Base-by-base conservation (phyloP, 2,329 filamentous ascomycete genomes). In the Thermoascus crustaceus region DNA sequence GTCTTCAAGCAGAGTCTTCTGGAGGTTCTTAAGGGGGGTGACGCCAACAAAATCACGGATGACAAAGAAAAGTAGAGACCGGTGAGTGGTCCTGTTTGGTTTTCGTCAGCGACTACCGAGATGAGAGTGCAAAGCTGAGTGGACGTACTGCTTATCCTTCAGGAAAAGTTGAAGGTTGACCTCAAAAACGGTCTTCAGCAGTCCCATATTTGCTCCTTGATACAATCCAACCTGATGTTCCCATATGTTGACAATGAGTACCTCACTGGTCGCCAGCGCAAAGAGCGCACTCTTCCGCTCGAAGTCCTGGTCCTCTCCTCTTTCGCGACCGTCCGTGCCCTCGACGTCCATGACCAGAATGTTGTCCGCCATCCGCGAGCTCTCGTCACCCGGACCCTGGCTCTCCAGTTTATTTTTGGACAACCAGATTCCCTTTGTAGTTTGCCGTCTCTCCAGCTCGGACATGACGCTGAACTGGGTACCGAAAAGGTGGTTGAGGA, bases 341-440 rank as follows among this genome's bases (percentile, higher is more conserved):
- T 98, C 91, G 27, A 98, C 91, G 57, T 98, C 91, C 91, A 98
- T 98, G 50, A 98, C 91, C 44, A 98, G 71, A 52, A 98, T 95
- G 63, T 98, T 98, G 53, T 94, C 86, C 36, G 89, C 88, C 87
- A 96, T 95, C 45, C 69, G 70, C 46, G 66, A 65, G 32, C 61
- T 64, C 37, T 65, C 69, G 34, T 38, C 41, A 4, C 48, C 41
- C 13, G 38, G 41, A 21, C 14, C 52, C 45, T 38, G 67, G 60
- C 45, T 64, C 62, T 34, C 67, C 63, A 48, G 73, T 72, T 94
- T 94, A 66, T 96, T 96, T 70, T 94, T 94, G 46, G 88, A 94
- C 82, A 98, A 82, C 91, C 91, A 98, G 59, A 98, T 98, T 57
- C 91, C 91, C 71, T 96, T 98, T 29, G 91, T 98, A 0, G 91